Conservation (phyloP, 352 stramenopile genomes). For the Globisporangium viniferum region DNA sequence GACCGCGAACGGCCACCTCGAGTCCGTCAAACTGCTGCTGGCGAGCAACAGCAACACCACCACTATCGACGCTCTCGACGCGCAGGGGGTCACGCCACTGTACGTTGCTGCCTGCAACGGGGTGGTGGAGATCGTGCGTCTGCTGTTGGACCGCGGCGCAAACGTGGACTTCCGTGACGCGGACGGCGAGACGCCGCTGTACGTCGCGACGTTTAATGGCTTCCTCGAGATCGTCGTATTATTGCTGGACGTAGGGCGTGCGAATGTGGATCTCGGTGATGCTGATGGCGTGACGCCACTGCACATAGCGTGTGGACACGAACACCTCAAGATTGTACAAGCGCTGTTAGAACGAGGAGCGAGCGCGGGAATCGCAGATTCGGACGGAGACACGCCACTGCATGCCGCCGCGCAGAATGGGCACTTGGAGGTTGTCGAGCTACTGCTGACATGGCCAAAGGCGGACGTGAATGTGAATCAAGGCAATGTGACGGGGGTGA, state of each 20-base stretch:
- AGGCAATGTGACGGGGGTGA: not conserved
- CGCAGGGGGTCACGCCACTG: slow-evolving; percentile 1
- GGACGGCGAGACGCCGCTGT: slow-evolving; percentile 12
- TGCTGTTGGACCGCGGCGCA: not conserved
- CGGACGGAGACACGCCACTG: slow-evolving; percentile 1
- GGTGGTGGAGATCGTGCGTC: not conserved
- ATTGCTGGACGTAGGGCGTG: not conserved
- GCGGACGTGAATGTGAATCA: not conserved
- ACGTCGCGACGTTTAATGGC: slow-evolving; percentile 6
- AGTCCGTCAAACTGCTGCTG: slow-evolving; percentile 10
- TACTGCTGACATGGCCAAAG: not conserved
- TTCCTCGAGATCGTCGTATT: slow-evolving; percentile 5
- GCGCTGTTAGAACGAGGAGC: slow-evolving; percentile 5
- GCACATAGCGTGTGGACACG: slow-evolving; percentile 1
- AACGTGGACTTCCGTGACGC: slow-evolving; percentile 7
- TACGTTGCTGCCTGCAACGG: slow-evolving; percentile 10
- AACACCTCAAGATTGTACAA: not conserved
- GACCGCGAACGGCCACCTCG: slow-evolving; percentile 6
- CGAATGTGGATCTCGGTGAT: slow-evolving; percentile 30
- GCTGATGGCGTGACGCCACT: slow-evolving; percentile 21
- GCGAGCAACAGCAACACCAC: not conserved
- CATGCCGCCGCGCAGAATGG: slow-evolving; percentile 4
- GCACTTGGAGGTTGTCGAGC: not conserved
- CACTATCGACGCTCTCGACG: slow-evolving; percentile 1
- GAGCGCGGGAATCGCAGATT: not conserved